phyloP scores from a whole-genome alignment of 768 basidiomycete species.

The Lactarius hengduanensis region DNA sequence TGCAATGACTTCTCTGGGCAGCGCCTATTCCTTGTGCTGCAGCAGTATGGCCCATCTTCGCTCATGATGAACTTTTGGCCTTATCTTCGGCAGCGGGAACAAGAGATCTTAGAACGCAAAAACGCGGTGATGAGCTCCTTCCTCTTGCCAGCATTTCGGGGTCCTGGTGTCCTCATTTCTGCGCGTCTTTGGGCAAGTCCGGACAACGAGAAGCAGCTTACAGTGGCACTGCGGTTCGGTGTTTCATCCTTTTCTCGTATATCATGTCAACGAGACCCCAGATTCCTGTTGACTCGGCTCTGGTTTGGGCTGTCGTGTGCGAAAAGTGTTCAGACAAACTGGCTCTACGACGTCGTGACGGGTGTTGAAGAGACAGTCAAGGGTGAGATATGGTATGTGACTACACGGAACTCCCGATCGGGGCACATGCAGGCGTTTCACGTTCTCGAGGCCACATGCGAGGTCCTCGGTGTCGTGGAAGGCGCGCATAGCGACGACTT shows the following conservation, averaged over 20 bases:
- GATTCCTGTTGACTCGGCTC: slow-evolving; percentile 61
- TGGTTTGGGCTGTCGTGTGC: slow-evolving; percentile 57
- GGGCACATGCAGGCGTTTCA: slow-evolving; percentile 42
- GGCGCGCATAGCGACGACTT: slow-evolving; percentile 14
- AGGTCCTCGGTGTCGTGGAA: slow-evolving; percentile 55
- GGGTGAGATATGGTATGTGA: slow-evolving; percentile 61
- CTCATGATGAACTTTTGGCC: slow-evolving; percentile 71
- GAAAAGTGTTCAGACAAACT: slow-evolving; percentile 33
- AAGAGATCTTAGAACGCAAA: slow-evolving; percentile 43
- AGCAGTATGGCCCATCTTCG: slow-evolving; percentile 36
- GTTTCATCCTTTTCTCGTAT: not conserved
- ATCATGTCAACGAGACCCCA: slow-evolving; percentile 31
- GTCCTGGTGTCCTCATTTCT: slow-evolving; percentile 39
- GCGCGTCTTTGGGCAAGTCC: slow-evolving; percentile 57
- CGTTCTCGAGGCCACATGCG: slow-evolving; percentile 70
- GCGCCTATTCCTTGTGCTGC: slow-evolving; percentile 44
- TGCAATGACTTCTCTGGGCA: slow-evolving; percentile 47
- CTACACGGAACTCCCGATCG: slow-evolving; percentile 29
- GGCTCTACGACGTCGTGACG: slow-evolving; percentile 42
- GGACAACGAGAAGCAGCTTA: slow-evolving; percentile 55
- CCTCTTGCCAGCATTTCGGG: slow-evolving; percentile 42
- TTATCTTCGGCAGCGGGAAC: slow-evolving; percentile 53
- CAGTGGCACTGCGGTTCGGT: slow-evolving; percentile 54
- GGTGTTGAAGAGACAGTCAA: slow-evolving; percentile 53
- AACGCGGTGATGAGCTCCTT: slow-evolving; percentile 49